phyloP scores from a whole-genome alignment of 495 filamentous ascomycete genomes.

The Peziza echinospora region DNA sequence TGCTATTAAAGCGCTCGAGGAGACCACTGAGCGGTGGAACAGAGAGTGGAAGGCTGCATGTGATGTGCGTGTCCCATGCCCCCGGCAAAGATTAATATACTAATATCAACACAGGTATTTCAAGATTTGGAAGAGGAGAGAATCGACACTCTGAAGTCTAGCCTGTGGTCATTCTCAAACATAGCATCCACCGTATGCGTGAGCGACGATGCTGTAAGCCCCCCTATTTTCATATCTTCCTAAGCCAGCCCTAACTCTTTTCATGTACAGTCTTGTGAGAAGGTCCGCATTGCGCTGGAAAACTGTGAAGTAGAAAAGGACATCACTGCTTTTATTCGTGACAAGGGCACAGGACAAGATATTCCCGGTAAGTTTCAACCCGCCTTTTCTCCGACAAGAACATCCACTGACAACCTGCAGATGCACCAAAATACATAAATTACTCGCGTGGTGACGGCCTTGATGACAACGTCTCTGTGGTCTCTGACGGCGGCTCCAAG shows the following conservation, averaged over 20 bases:
- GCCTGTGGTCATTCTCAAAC: conserved; percentile 93
- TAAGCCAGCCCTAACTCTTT: too few relatives aligned
- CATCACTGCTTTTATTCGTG: conserved; percentile 72
- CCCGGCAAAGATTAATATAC: neutral
- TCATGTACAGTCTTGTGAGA: conserved; percentile 60
- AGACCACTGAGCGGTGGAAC: conserved; percentile 92
- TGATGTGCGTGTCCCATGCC: conserved; percentile 33
- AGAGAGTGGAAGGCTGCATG: conserved; percentile 93
- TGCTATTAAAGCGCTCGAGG: conserved; percentile 79
- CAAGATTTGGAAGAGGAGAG: conserved; percentile 97
- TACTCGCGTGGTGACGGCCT: conserved; percentile 73
- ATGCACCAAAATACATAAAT: conserved; percentile 94
- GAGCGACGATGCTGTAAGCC: conserved; percentile 68
- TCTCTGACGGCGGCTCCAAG: conserved; percentile 68
- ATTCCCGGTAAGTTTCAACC: conserved; percentile 38
- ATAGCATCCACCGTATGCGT: conserved; percentile 97
- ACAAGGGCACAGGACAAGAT: conserved; percentile 79
- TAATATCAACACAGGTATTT: conserved; percentile 45
- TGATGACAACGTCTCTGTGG: conserved; percentile 58
- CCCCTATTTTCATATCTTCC: neutral
- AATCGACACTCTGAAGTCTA: conserved; percentile 89
- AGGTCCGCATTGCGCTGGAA: conserved; percentile 84
- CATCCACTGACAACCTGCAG: conserved; percentile 15
- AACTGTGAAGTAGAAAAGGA: conserved; percentile 94
- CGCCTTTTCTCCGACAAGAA: too few relatives aligned